These are phyloP conservation scores for Corymbia citriodora DNA, from an alignment of 441 rosid species.

Conservation along the genomic window DNA sequence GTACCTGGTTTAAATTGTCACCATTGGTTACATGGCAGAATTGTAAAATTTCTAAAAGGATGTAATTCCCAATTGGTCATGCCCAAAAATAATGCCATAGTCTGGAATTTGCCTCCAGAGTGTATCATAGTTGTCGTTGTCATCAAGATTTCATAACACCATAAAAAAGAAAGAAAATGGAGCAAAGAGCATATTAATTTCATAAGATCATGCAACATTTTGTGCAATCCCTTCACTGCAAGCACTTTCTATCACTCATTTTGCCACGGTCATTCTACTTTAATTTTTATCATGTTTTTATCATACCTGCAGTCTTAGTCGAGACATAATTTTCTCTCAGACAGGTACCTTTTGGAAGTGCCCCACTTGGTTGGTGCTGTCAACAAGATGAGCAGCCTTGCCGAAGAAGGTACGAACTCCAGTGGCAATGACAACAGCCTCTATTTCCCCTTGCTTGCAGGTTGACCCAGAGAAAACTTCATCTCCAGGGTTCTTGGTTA, in stretches of 20 bases:
- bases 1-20: slow-evolving; percentile 23
- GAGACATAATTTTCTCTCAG: not conserved
- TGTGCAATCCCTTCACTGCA: not conserved
- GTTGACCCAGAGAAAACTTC: slow-evolving; percentile 66
- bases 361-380: slow-evolving; percentile 60
- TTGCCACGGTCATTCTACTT: not conserved
- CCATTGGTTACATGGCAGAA: not conserved
- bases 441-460: slow-evolving; percentile 72
- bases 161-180: not conserved
- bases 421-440: slow-evolving; percentile 67
- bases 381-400: slow-evolving; percentile 73
- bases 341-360: slow-evolving; percentile 51
- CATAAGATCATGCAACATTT: not conserved
- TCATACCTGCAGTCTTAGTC: not conserved
- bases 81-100: not conserved
- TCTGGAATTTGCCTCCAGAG: not conserved
- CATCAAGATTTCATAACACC: not conserved
- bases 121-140: not conserved
- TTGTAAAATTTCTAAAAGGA: not conserved
- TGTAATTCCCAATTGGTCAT: not conserved
- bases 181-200: not conserved
- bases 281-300: not conserved
- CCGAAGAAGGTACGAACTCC: slow-evolving; percentile 77
- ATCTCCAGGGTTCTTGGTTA: slow-evolving; percentile 44
- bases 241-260: not conserved